phyloP scores from a whole-genome alignment of 208 protist species.

The Acanthamoeba royreba region DNA sequence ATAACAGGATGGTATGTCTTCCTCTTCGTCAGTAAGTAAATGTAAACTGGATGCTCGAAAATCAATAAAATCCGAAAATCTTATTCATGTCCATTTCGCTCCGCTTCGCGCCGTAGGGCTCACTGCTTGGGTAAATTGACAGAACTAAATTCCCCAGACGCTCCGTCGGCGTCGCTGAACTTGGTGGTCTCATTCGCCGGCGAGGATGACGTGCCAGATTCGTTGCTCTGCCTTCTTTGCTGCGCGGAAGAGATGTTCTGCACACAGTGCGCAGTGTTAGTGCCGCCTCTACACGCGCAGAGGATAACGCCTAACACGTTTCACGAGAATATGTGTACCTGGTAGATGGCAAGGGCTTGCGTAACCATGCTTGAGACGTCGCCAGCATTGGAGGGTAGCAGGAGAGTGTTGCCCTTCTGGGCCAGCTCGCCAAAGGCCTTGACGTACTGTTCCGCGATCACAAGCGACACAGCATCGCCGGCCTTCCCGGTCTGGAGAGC shows the following conservation, averaged over 20 bases:
- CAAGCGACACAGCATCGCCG: constrained; percentile 49
- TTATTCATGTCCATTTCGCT: too few species aligned
- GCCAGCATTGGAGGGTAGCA: constrained; percentile 88
- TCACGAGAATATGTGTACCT: neutral
- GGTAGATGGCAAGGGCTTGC: constrained; percentile 85
- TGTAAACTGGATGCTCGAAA: too few species aligned
- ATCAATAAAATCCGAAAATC: too few species aligned
- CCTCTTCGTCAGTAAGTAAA: neutral
- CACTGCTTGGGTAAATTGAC: too few species aligned
- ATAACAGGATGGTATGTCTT: neutral
- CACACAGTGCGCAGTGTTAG: neutral
- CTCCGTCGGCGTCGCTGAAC: too few species aligned
- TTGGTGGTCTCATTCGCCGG: too few species aligned
- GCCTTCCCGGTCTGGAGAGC: neutral
- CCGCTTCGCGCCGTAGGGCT: too few species aligned
- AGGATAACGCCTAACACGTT: neutral
- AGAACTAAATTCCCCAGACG: too few species aligned
- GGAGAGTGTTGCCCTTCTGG: constrained; percentile 89
- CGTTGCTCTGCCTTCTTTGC: neutral
- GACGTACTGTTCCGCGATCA: constrained; percentile 65
- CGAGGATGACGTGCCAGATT: too few species aligned
- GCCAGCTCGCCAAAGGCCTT: constrained; percentile 65
- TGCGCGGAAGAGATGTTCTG: neutral
- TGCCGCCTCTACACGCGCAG: neutral
- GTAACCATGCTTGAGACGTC: constrained; percentile 89